phyloP scores from a whole-genome alignment of 2,329 filamentous ascomycete species.

The Dactylellina leptospora region DNA sequence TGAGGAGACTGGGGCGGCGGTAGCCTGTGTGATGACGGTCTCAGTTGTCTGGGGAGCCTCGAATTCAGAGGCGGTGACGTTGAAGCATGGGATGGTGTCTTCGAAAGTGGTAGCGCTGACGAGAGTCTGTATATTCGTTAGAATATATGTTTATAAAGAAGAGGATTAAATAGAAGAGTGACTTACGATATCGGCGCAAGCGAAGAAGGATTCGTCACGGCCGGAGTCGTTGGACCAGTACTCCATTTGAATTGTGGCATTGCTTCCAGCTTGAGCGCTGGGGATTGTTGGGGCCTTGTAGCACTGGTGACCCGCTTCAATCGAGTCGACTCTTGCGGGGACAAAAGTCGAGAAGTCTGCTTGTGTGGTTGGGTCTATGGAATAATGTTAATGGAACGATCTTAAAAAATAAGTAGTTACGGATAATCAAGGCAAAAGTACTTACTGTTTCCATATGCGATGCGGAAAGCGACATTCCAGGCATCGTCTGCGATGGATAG shows the following conservation, averaged over 20 bases:
- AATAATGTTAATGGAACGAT: slow-evolving; percentile 34
- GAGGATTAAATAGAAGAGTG: background rate
- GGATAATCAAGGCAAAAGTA: slow-evolving; percentile 27
- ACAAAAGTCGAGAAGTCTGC: slow-evolving; percentile 61
- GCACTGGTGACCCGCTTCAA: slow-evolving; percentile 64
- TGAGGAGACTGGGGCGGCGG: slow-evolving; percentile 9
- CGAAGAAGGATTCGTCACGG: slow-evolving; percentile 63
- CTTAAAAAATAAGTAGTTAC: no score
- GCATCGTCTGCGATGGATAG: slow-evolving; percentile 69
- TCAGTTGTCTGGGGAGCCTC: slow-evolving; percentile 56
- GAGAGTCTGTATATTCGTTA: slow-evolving; percentile 59
- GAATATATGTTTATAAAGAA: background rate
- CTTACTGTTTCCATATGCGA: slow-evolving; percentile 66
- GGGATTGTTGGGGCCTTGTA: slow-evolving; percentile 59
- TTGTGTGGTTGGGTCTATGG: slow-evolving; percentile 58
- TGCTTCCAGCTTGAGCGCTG: slow-evolving; percentile 61
- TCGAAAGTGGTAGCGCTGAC: slow-evolving; percentile 60
- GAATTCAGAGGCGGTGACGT: slow-evolving; percentile 60
- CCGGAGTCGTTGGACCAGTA: slow-evolving; percentile 64
- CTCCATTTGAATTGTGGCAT: slow-evolving; percentile 65
- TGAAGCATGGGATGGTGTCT: slow-evolving; percentile 62
- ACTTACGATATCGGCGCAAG: slow-evolving; percentile 64
- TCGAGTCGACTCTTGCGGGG: slow-evolving; percentile 59
- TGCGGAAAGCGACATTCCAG: slow-evolving; percentile 66
- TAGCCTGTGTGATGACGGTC: slow-evolving; percentile 29